phyloP scores from a whole-genome alignment of 148 eudicot species.

The Cornus suecica region DNA sequence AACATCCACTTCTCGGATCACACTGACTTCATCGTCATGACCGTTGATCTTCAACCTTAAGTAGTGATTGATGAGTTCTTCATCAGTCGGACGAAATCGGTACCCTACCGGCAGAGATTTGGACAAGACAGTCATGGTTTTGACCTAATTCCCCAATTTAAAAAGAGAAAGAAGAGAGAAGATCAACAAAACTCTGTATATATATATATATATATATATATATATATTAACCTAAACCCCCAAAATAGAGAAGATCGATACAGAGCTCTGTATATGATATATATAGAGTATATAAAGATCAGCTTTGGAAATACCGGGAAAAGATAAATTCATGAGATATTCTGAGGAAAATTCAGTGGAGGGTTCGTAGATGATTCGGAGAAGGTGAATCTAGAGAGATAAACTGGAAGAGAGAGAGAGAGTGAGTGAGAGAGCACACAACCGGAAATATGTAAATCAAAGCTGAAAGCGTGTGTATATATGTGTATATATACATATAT shows the following conservation, averaged over 20 bases:
- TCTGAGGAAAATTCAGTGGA: background rate
- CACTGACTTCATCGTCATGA: slow-evolving; percentile 46
- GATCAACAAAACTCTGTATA: background rate
- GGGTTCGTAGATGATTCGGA: background rate
- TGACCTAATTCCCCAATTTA: too few species aligned
- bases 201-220: too few species aligned
- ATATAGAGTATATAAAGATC: too few species aligned
- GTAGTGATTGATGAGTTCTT: slow-evolving; percentile 79
- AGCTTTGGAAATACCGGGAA: background rate
- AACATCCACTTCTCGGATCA: slow-evolving; percentile 83
- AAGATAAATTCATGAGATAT: background rate
- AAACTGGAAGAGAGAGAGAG: background rate
- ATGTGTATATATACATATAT: too few species aligned
- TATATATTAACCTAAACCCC: too few species aligned
- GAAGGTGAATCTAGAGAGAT: background rate
- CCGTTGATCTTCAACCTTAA: slow-evolving; percentile 80
- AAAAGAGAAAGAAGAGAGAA: background rate
- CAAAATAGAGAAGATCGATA: background rate
- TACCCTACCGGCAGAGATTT: slow-evolving; percentile 73
- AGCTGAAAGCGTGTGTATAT: background rate
- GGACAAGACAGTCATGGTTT: slow-evolving; percentile 34
- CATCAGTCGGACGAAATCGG: slow-evolving; percentile 87
- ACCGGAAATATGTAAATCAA: background rate
- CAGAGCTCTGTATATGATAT: too few species aligned
- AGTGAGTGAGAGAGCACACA: too few species aligned